Base-by-base conservation (phyloP, 768 basidiomycete genomes). In the Wakefieldia striispora region DNA sequence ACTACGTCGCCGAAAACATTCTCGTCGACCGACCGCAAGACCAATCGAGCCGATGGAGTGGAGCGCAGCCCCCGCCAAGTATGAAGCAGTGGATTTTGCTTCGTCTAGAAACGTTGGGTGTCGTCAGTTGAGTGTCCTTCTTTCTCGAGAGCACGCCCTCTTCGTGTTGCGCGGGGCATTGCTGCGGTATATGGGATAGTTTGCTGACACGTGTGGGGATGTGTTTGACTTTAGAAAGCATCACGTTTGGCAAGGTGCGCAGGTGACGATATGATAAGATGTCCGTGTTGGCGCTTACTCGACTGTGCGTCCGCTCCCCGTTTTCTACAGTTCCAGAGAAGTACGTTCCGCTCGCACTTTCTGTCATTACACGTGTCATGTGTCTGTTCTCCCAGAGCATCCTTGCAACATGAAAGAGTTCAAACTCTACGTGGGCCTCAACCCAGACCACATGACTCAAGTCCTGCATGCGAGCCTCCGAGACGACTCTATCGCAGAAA, bases 361-460 rank as follows among this genome's bases (percentile, higher is more conserved):
- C 24, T 44, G 11, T 43, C 6, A 6, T 23, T 4, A 24, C 29
- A 38, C 51, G 14, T 50, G 42, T 59, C 57, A n/a, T 17, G 16
- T 20, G 8, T 14, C 4, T n/a, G 1, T 37, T 13, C 23, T 14
- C 50, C n/a, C 51, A 91, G 88, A 78, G 17, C 88, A 91, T 66
- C 87, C 88, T 27, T 91, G 90, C 61, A 90, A 90, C 59, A 83
- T 88, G 83, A 88, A 88, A 61, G 86, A 90, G 48, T 86, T 91
- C 72, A 84, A 83, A 63, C 61, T 91, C 11, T 82, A 79, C 50
- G 78, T 83, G 17, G 90, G 88, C 6, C 68, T 77, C 34, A 74
- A 77, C 20, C 75, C 80, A 51, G 82, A 88, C 56, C 77, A 79
- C 58, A 78, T 91, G 79, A 79, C 73, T 3, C 82, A 90, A 60